Percentiles rank a stretch among this genome's conserved stretches.
phyloP scores from a whole-genome alignment of 192 early-diverging fungal species.

The Coemansia sp. region DNA sequence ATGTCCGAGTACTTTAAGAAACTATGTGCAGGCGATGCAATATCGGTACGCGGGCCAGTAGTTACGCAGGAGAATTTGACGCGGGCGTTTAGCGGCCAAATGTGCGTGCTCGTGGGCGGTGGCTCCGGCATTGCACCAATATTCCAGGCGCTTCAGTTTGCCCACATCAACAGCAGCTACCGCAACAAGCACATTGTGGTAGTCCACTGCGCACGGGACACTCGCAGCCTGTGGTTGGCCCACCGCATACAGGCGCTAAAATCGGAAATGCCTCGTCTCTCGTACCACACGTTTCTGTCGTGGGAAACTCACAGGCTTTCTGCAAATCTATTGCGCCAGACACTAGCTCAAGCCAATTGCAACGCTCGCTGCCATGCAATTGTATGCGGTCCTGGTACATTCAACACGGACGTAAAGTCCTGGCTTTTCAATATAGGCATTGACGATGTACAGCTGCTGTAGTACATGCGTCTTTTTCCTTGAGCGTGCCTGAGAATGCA shows the following conservation, averaged over 20 bases:
- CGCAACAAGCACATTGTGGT: conserved; percentile 13
- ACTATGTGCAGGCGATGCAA: neutral
- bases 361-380: conserved; percentile 3
- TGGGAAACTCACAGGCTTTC: conserved; percentile 4
- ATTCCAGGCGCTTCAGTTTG: conserved; percentile 40
- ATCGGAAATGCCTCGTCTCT: conserved; percentile 14
- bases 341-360: neutral
- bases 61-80: conserved; percentile 23
- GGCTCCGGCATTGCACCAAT: conserved; percentile 46
- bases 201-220: conserved; percentile 26
- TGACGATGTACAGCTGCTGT: conserved; percentile 17
- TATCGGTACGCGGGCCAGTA: conserved; percentile 29
- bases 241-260: conserved; percentile 2
- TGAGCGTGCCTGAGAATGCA: neutral
- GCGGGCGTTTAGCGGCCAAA: neutral
- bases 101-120: conserved; percentile 26
- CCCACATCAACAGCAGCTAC: conserved; percentile 21
- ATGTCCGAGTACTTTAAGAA: conserved; percentile 12
- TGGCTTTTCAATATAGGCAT: conserved; percentile 21
- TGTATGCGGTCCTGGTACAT: conserved; percentile 36
- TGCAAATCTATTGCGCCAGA: neutral
- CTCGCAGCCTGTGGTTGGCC: conserved; percentile 19
- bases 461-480: neutral
- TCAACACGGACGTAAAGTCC: conserved; percentile 25
- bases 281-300: conserved; percentile 21